phyloP scores from a whole-genome alignment of 768 basidiomycete genomes.

The Rickenella mellea region DNA sequence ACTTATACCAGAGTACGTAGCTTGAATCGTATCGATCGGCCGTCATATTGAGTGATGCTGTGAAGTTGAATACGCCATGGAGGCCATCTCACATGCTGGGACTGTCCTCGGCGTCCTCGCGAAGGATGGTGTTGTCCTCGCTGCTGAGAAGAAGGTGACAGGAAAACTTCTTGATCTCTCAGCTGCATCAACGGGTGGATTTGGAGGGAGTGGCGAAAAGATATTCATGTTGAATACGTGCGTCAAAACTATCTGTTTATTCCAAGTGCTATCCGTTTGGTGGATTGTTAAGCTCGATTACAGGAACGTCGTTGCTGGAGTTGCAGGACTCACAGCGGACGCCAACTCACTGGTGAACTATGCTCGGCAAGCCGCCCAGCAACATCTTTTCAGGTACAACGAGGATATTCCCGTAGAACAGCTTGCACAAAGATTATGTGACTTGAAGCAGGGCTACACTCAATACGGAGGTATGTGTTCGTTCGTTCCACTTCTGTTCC shows the following conservation, averaged over 20 bases:
- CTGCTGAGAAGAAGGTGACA: slow-evolving; percentile 96
- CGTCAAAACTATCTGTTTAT: slow-evolving; percentile 18
- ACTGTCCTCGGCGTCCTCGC: slow-evolving; percentile 90
- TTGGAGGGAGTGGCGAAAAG: slow-evolving; percentile 97
- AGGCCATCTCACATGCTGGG: slow-evolving; percentile 93
- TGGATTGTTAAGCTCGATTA: background rate
- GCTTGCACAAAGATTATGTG: slow-evolving; percentile 86
- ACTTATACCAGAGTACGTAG: slow-evolving; percentile 87
- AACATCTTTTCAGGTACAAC: slow-evolving; percentile 82
- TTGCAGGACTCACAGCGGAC: slow-evolving; percentile 94
- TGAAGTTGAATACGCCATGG: slow-evolving; percentile 98
- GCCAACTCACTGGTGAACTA: slow-evolving; percentile 96
- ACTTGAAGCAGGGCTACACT: slow-evolving; percentile 98
- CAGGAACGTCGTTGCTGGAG: slow-evolving; percentile 92
- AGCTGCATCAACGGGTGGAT: slow-evolving; percentile 75
- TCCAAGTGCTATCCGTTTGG: slow-evolving; percentile 5
- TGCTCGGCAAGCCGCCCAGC: slow-evolving; percentile 84
- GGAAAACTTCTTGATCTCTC: slow-evolving; percentile 94
- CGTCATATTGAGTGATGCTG: slow-evolving; percentile 6
- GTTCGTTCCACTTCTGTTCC: slow-evolving; percentile 2
- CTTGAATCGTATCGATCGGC: slow-evolving; percentile 1
- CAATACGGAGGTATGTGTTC: slow-evolving; percentile 75
- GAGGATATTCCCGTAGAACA: slow-evolving; percentile 98
- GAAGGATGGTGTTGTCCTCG: slow-evolving; percentile 84
- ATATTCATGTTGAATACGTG: slow-evolving; percentile 91